These are phyloP conservation scores for Aspergillus unguis DNA, from an alignment of 2,329 filamentous ascomycete genomes.

Conservation along the genomic window DNA sequence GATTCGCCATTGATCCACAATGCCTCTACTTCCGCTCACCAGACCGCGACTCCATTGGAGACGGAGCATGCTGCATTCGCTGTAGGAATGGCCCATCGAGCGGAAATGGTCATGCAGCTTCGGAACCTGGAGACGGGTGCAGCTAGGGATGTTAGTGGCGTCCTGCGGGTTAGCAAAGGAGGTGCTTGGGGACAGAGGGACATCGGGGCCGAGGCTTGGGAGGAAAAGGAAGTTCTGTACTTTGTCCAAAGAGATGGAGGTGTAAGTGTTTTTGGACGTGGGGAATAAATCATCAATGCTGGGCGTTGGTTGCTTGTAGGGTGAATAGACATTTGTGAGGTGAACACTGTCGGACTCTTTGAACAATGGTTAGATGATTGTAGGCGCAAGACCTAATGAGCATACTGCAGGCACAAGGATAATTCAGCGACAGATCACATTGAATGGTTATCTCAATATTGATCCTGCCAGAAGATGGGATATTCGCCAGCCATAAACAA, in stretches of 20 bases:
- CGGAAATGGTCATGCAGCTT: constrained; percentile 67
- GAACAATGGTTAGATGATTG: background rate
- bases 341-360: background rate
- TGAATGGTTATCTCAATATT: constrained; percentile 32
- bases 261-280: constrained; percentile 80
- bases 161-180: constrained; percentile 70
- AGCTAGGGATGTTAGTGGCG: constrained; percentile 88
- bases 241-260: constrained; percentile 74
- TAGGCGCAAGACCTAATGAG: constrained; percentile 3
- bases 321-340: background rate
- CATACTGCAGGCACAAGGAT: constrained; percentile 6
- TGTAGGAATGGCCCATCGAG: constrained; percentile 69
- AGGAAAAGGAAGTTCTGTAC: constrained; percentile 74
- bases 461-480: constrained; percentile 37
- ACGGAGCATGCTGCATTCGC: constrained; percentile 68
- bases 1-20: constrained; percentile 67
- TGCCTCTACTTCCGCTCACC: constrained; percentile 31
- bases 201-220: constrained; percentile 28
- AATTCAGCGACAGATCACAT: constrained; percentile 32
- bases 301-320: background rate
- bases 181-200: constrained; percentile 38
- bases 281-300: constrained; percentile 48
- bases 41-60: constrained; percentile 63
- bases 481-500: constrained; percentile 40
- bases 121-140: constrained; percentile 79